Evolutionary conservation across 106 monocot genomes (phyloP), one percentile per base, ranked within the genome.

Genomic region (Narthecium ossifragum): DNA sequence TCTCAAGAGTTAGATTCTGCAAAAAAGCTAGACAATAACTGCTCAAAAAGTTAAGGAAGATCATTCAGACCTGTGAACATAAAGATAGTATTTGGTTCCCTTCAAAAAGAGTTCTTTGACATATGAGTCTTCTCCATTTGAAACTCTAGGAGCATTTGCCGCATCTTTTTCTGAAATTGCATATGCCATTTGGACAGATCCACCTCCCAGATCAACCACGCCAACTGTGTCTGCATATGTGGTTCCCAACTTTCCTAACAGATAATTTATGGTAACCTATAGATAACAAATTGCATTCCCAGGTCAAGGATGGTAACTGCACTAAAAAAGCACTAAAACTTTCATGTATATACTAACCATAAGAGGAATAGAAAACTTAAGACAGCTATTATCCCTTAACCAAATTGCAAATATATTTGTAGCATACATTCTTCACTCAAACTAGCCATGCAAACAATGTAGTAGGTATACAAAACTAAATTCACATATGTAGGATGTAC

Each of bases 151-250:
- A 55, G 86, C 74, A 34, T 72, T 69, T 46, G 41, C 54, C 69
- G 86, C 82, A 48, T 78, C 86, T 52, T 72, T 55, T 61, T 87
- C 78, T 47, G 86, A 82, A 13, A 87, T 87, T 17, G 86, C 86
- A 72, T 87, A 87, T 28, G 86, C 78, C 86, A 87, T 87, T 63
- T 87, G 86, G 13, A 87, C 86, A 51, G 86, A 87, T 1, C 86
- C 86, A 39, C 86, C 86, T 24, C 86, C 82, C 12, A 87, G 53
- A 62, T 87, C 86, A 52, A 87, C 86, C 13, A 87, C 82, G 61
- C 86, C 86, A 39, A 82, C 86, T 34, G 86, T 87, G 21, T 66
- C 36, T 41, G 69, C 34, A 51, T 87, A 78, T 26, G 47, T 53
- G 47, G 82, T 87, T 17, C 86, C 82, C 59, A 87, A 53, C 18